Base-by-base conservation (phyloP, 208 protist genomes). In the Porcisia deanei region DNA sequence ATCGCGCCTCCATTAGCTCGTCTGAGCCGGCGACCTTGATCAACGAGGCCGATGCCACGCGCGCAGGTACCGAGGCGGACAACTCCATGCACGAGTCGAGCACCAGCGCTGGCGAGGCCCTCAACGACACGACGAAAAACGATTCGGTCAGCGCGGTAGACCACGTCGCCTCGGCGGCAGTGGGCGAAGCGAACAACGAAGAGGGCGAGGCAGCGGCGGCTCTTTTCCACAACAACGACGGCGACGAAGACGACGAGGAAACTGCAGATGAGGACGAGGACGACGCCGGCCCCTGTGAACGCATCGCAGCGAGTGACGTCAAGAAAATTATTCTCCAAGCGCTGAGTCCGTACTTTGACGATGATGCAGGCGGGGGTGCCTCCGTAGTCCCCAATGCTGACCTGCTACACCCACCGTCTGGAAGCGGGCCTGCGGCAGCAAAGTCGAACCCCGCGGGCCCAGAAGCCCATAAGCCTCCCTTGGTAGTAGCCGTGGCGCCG, bases 301-400 rank as follows among this genome's bases (percentile, higher is more conserved):
- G 81, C 49, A 84, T 96, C 53, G 85, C 89, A 6, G 80, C 82
- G 57, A 96, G 92, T 70, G 90, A 95, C 68, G 92, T 96, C 61
- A 96, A 96, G 77, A 96, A 96, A 70, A 95, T 96, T 59, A 93
- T 96, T 49, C 53, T 95, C 64, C 92, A 96, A 71, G 85, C 91
- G 41, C 72, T 94, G 30, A 92, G 89, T 54, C 92, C 89, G 12
- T 95, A 95, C 81, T 90, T 96, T 54, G 92, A 96, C 73, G 92
- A 96, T 63, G 90, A 96, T 59, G 91, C 80, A 3, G 79, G 85
- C 43, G 79, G 84, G 55, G 84, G 45, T 9, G 72, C 57, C 47
- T 41, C 72, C 20, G 71, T 71, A 34, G 74, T 73, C 74, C n/a
- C 57, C 16, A 58, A 59, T 41, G 72, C 60, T 10, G 76, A 79